Base-by-base conservation (phyloP, 202 grass and related monocot genomes). In the Cymbopogon flexuosus region DNA sequence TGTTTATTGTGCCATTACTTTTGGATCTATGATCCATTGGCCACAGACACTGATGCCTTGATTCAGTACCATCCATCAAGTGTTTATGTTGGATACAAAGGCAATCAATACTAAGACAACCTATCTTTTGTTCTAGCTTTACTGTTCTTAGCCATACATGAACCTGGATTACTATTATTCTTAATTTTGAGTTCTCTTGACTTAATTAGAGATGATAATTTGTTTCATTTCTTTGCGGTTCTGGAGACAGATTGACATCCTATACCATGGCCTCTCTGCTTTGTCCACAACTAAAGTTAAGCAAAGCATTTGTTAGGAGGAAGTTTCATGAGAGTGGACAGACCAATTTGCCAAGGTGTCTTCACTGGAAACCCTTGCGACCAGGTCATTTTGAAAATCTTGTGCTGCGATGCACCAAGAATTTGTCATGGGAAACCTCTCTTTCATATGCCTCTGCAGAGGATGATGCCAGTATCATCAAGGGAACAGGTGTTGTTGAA, bases 341-440 rank as follows among this genome's bases (percentile, higher is more conserved):
- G 51, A 65, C 7, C 13, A 86, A 35, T 68, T 65, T 87, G 47
- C 27, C 82, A 47, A 93, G 47, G 22, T 82, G 71, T 62, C 62
- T 84, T 68, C 41, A 74, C 3, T 83, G 77, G 68, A 87, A 45
- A 10, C 29, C 83, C 39, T 84, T 79, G 29, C 34, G 29, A n/a
- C 79, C 6, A 12, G 42, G 21, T 2, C 33, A 43, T 9, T 43
- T 72, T 61, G 87, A 86, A 77, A 86, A 75, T 85, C 46, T 70
- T 37, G 65, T 81, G 27, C 73, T 91, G 70, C 40, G 62, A 56
- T 93, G 90, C 77, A 84, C 58, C 10, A 87, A 93, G 59, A 51
- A 86, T 69, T 72, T 94, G 79, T 65, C 88, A 71, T 94, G 86
- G 90, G 86, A 94, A 77, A 62, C 88, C 65, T 89, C 91, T 62